Evolutionary conservation across 257 asterid genomes (phyloP), one percentile per base, ranked within the genome.

Genomic region (Knoxia roxburghii): DNA sequence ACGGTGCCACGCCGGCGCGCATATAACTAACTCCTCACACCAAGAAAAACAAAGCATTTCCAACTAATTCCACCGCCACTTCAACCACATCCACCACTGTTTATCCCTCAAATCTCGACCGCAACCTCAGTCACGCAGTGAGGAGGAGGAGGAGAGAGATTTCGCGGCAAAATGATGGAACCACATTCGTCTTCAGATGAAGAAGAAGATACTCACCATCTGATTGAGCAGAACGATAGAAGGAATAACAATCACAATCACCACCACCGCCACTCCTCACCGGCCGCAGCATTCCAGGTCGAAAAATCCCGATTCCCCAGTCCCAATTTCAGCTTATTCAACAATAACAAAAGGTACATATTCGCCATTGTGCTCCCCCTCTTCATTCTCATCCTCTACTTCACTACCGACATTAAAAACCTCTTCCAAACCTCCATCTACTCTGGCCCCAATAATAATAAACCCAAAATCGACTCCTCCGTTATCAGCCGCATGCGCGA

Each of bases 201-300:
- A 48, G 98, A 94, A 80, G 98, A 85, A 61, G 98, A 94, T 72
- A 95, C 74, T 6, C 83, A 71, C 65, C 79, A 79, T 64, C 88
- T 94, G 64, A 80, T 94, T 71, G 74, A 84, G 15, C 88, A 86
- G 62, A 83, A 86, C 64, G 89, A 80, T 12, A 43, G 69, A 56
- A 68, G 83, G 66, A 61, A 73, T n/a, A n/a, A n/a, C n/a, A n/a
- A n/a, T n/a, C n/a, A n/a, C n/a, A n/a, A n/a, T n/a, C n/a, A n/a
- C n/a, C n/a, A n/a, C n/a, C n/a, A n/a, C 2, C 67, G 72, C 77
- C 81, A 61, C 60, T 71, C 52, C 15, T 37, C 57, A 64, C n/a
- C 73, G 29, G 48, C 67, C 13, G 40, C 76, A 32, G 1, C 82
- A 9, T 80, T 80, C 70, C 77, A 74, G 62, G 64, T 78, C 50